Evolutionary conservation across 2,329 filamentous ascomycete genomes (phyloP), one percentile per base, ranked within the genome.

Genomic region (Aureobasidium sp.): DNA sequence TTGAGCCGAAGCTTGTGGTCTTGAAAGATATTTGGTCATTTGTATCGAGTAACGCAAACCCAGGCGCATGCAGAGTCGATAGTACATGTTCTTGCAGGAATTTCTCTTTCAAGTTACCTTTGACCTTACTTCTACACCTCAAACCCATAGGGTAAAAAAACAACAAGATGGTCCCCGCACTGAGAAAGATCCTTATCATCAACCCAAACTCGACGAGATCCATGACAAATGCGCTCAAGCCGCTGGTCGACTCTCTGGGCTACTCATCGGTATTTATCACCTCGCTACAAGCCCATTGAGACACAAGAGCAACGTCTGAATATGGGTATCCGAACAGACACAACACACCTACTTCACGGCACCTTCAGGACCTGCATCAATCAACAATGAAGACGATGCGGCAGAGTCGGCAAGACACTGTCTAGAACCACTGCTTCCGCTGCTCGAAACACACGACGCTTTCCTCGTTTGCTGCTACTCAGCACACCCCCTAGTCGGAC

Each of bases 381-480:
- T 97, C 76, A 87, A 96, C 74, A 82, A 90, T 66, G 85, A 82
- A 66, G 74, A 81, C 14, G 90, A 91, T 71, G 87, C 91, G 6
- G 72, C 76, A 1, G 72, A 77, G 56, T 92, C 88, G 66, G 82
- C 85, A 1, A 70, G 81, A 1, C 81, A 84, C 62, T 89, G 90
- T 56, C 76, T 87, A 17, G 75, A 78, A 0, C 78, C 84, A 63
- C 71, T 89, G 6, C 71, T 76, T 29, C 71, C 77, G 1, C 63
- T 74, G 0, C 71, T 82, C 0, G 63, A 72, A 2, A 68, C 75
- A 31, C 85, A 90, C 72, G 86, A 94, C 70, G 91, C 82, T n/a
- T 86, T 95, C 64, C 81, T 97, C 0, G 82, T 97, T 2, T 91
- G 91, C 22, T 97, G 93, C 76, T 97, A 90, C 77, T 94, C 89